Evolutionary conservation across 805 yeast species (phyloP), one percentile per base, ranked within the genome.

Genomic region (Saccharomycopsis microspora): DNA sequence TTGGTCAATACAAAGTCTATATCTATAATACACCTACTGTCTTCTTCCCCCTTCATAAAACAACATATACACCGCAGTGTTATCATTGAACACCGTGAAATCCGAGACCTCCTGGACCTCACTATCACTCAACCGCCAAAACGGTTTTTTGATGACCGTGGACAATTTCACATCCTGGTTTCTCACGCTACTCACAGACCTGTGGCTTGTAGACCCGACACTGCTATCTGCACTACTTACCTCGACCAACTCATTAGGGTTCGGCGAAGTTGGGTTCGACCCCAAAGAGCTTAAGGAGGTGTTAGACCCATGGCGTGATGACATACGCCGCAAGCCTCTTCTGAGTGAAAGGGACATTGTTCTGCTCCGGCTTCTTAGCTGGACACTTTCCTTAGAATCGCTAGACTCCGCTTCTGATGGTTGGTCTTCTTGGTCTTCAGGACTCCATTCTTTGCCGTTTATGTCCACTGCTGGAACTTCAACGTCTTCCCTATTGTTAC

Each of bases 101-200:
- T 66, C 59, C 8, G 75, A 68, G 5, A 73, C 78, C 59, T 88
- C 96, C 37, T 76, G 64, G 3, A 85, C 77, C 32, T 66, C 68
- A 2, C 84, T 69, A 63, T 93, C 97, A 52, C 94, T 85, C 34
- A 89, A 76, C 53, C 85, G 72, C 97, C 97, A 90, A 57, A 70
- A 84, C 19, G 90, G 88, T 41, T 72, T 64, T 48, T 76, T 77
- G 3, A 70, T 58, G 11, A 75, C 67, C 11, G 80, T 71, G 3
- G 78, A 74, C 7, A 82, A 64, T 56, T 74, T 79, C 57, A 74
- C 79, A 62, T 70, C 61, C 57, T 58, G 19, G 19, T 19, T 19
- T 19, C 19, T 19, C 19, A 19, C 19, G 19, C 19, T 19, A 19
- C 19, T 19, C 19, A 19, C 19, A 19, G 19, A 19, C 2, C 19